Percentiles rank a stretch among this genome's conserved stretches.
These are phyloP conservation scores for Cladophialophora bantiana DNA, from an alignment of 2,329 filamentous ascomycete species.

Conservation along the genomic window DNA sequence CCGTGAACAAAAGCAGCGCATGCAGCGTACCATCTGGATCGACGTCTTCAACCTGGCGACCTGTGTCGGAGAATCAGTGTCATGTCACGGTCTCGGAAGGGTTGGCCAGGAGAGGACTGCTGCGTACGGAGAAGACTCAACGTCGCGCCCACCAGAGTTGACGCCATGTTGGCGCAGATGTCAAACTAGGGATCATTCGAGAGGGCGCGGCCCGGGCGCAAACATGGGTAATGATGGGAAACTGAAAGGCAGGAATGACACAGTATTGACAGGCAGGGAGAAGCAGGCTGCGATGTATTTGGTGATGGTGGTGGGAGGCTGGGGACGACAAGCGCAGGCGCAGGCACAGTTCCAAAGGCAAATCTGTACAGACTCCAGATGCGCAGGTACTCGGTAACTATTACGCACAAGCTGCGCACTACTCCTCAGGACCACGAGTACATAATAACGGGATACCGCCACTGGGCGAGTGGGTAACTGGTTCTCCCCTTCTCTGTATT, in stretches of 20 bases:
- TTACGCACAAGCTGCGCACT: no score
- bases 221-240: slow-evolving; percentile 6
- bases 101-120: not conserved
- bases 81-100: not conserved
- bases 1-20: not conserved
- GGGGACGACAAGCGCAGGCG: not conserved
- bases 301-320: not conserved
- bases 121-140: slow-evolving; percentile 34
- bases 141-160: slow-evolving; percentile 35
- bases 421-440: no score
- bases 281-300: not conserved
- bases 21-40: slow-evolving; percentile 35
- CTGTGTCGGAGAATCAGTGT: slow-evolving; percentile 26
- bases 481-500: no score
- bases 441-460: no score
- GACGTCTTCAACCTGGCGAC: slow-evolving; percentile 36
- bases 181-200: slow-evolving; percentile 27
- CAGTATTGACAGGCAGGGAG: not conserved
- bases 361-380: no score
- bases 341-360: no score
- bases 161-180: slow-evolving; percentile 37
- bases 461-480: no score
- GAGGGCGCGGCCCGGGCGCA: not conserved
- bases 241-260: not conserved
- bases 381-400: no score